phyloP scores from a whole-genome alignment of 1,284 basidiomycete genomes.

The Naganishia cerealis region DNA sequence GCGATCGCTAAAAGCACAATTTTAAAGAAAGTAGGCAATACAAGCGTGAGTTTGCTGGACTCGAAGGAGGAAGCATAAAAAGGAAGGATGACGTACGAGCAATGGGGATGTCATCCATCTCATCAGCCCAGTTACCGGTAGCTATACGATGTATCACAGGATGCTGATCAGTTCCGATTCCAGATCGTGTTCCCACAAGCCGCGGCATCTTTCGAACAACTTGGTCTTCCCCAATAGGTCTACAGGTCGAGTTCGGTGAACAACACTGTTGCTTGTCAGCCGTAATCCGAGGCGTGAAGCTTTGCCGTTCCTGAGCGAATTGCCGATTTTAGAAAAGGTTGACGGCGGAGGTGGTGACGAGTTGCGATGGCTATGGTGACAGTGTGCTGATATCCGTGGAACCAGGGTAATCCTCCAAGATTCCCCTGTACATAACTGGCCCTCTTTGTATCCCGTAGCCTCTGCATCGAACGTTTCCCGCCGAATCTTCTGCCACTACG shows the following conservation, averaged over 20 bases:
- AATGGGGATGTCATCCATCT: slow-evolving; percentile 83
- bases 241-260: neutral
- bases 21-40: slow-evolving; percentile 24
- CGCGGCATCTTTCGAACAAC: neutral
- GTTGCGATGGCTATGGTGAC: too few species aligned
- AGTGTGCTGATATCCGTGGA: too few species aligned
- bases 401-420: too few species aligned
- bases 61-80: neutral
- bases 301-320: too few species aligned
- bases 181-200: neutral
- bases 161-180: slow-evolving; percentile 3
- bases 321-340: too few species aligned
- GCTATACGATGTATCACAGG: slow-evolving; percentile 54
- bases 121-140: slow-evolving; percentile 92
- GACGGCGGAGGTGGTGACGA: too few species aligned
- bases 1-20: slow-evolving; percentile 55
- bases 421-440: too few species aligned
- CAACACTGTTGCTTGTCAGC: neutral
- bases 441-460: too few species aligned
- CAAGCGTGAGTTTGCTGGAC: slow-evolving; percentile 21
- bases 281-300: too few species aligned
- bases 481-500: neutral
- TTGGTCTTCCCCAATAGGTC: slow-evolving; percentile 1
- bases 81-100: slow-evolving; percentile 68
- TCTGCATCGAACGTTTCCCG: neutral